These are phyloP conservation scores for Silene coronaria DNA, from an alignment of 179 eudicot genomes.

Conservation along the genomic window DNA sequence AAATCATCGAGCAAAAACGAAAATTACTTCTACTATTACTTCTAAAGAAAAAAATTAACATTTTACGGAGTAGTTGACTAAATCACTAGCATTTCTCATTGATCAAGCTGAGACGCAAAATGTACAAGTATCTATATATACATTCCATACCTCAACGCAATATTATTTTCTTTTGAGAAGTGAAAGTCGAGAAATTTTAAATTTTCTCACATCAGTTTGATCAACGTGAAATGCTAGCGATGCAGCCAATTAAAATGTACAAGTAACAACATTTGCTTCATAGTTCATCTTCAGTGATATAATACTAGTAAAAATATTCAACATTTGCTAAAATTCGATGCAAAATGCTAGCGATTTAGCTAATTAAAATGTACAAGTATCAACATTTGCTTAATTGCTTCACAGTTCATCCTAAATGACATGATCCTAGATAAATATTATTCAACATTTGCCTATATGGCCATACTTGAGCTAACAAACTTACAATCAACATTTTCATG, in stretches of 20 bases:
- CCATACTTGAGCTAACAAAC: background rate
- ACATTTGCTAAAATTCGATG: background rate
- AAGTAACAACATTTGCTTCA: too few species aligned
- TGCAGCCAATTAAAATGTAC: too few species aligned
- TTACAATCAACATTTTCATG: background rate
- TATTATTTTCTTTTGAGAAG: too few species aligned
- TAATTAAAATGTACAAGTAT: too few species aligned
- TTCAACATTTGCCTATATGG: background rate
- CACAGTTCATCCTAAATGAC: too few species aligned
- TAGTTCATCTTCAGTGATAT: too few species aligned
- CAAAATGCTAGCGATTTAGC: too few species aligned
- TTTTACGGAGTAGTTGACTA: background rate
- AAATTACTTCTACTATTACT: background rate
- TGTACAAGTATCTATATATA: too few species aligned
- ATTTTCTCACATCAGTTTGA: too few species aligned
- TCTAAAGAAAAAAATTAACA: background rate
- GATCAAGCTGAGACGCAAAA: background rate
- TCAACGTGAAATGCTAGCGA: too few species aligned
- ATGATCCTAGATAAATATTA: background rate
- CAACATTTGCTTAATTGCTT: too few species aligned
- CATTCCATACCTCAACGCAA: background rate
- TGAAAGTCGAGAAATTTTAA: too few species aligned
- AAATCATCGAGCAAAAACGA: background rate
- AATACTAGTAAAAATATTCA: background rate
- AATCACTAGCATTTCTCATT: background rate